Evolutionary conservation across 164 flowering plant species (phyloP), one percentile per base, ranked within the genome.

Genomic region (Umbilicus rupestris): DNA sequence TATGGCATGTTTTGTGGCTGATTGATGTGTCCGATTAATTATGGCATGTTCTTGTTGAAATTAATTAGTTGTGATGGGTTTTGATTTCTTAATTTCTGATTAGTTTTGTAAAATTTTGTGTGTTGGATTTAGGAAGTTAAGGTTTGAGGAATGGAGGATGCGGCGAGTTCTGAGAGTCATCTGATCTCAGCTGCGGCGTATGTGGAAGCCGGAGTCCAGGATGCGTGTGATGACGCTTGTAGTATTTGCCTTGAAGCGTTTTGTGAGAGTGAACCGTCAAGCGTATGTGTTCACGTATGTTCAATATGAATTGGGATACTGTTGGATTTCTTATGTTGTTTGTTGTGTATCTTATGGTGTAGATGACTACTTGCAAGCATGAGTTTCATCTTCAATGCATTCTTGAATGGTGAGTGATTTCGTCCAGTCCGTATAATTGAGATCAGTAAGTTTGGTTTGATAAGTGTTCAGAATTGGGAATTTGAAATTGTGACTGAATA

Each of bases 361-460:
- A 93, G 98, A 80, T 90, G 73, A 93, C 98, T 42, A 73, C 74
- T 67, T 93, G 98, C 83, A 93, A 84, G 86, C 98, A 93, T 39
- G 98, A 90, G 81, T 93, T 86, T 72, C 98, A 93, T 79, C 98
- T 93, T 41, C 98, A 93, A 77, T 93, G 98, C 78, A 80, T 93
- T 70, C 97, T 93, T 62, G 98, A 93, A 78, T 84, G 96, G 94
- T 92, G 83, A 12, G 52, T 66, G 28, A 66, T 28, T 11, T 26
- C 7, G 10, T 44, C 14, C 8, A 19, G 64, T 30, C 19, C 31
- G 39, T 44, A 30, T 60, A 31, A 60, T 30, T 60, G 64, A 15
- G 22, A 60, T 60, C 11, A 35, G 22, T 28, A 31, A 12, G 5
- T 58, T 15, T 15, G 30, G 30, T 11, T 3, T 58, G 29, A 7